Base-by-base conservation (phyloP, 202 grass and related monocot genomes). In the Dendrocalamus latiflorus region DNA sequence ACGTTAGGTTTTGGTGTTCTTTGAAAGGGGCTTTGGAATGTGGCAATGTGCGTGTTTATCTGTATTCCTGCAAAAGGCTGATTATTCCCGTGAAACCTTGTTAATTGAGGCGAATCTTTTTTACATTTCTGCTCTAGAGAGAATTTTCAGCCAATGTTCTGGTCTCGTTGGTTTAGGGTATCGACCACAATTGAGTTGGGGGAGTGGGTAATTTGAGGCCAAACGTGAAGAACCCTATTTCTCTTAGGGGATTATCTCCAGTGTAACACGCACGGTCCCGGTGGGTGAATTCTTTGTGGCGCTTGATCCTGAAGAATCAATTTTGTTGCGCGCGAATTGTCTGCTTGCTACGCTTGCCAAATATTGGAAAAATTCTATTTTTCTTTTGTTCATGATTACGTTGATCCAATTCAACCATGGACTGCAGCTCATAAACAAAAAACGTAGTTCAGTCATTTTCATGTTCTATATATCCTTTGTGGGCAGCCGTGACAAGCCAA, bases 1-100 rank as follows among this genome's bases (percentile, higher is more conserved):
- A 53, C 8, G 74, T 83, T 70, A 75, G 84, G 55, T 87, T 83
- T 83, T 83, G 74, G 44, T 56, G 53, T 83, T 75, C 84, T 37
- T 80, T 13, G 2, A 79, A 90, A 87, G 84, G 54, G 62, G 12
- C 45, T 83, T 83, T 86, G 84, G 62, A 68, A 61, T 49, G 43
- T 54, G 74, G 68, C 80, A 56, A 39, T 75, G 50, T 86, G 20
- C 61, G 13, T 79, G 78, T 39, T 86, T 56, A 65, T 67, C 76
- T 17, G 18, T 43, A 66, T 85, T 66, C 59, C 22, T 50, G 68
- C 28, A 68, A 72, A 85, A 66, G 38, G 17, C 11, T 54, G 43
- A 11, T 74, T 90, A 79, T 86, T 69, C 61, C 3, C 21, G 6
- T 54, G 88, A 51, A 43, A 38, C 59, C 73, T 79, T 69, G 65